A percentile compares a stretch with the other conserved stretches of the same genome.
Conservation (phyloP, 805 yeast genomes). For the Lachancea fermentati region DNA sequence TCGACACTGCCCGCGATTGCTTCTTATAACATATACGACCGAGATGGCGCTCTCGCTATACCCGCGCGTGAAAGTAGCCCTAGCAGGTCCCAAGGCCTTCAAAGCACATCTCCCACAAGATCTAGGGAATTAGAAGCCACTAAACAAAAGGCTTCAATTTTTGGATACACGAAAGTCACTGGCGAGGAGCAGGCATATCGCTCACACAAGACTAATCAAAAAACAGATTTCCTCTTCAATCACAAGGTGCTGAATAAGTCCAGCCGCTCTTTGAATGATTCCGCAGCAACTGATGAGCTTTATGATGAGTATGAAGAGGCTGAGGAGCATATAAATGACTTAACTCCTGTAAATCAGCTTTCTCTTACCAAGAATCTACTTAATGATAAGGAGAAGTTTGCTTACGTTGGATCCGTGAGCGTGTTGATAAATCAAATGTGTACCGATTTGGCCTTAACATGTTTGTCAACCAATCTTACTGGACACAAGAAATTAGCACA, state of each 20-base stretch:
- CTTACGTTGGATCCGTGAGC: constrained; percentile 82
- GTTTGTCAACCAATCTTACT: constrained; percentile 45
- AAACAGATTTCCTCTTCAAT: constrained; percentile 52
- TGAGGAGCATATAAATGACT: constrained; percentile 30
- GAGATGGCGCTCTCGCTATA: constrained; percentile 55
- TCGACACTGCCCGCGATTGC: constrained; percentile 81
- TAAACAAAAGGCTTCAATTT: constrained; percentile 30
- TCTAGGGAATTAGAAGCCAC: constrained; percentile 2
- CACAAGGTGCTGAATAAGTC: constrained; percentile 30
- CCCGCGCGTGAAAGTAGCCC: constrained; percentile 1
- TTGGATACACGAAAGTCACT: constrained; percentile 82
- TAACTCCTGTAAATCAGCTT: constrained; percentile 45
- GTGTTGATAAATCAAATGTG: constrained; percentile 77
- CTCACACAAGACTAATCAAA: constrained; percentile 48
- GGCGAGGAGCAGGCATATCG: constrained; percentile 80
- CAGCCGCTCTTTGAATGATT: constrained; percentile 11
- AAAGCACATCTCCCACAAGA: background rate
- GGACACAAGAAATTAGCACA: constrained; percentile 46
- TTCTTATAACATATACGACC: constrained; percentile 71
- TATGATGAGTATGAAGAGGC: constrained; percentile 33
- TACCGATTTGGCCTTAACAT: constrained; percentile 59
- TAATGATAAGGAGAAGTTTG: constrained; percentile 79
- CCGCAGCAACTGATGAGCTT: constrained; percentile 21
- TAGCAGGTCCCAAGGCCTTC: background rate
- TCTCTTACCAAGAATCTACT: constrained; percentile 76